phyloP scores from a whole-genome alignment of 176 grass and related monocot species.

The Carex scoparia region DNA sequence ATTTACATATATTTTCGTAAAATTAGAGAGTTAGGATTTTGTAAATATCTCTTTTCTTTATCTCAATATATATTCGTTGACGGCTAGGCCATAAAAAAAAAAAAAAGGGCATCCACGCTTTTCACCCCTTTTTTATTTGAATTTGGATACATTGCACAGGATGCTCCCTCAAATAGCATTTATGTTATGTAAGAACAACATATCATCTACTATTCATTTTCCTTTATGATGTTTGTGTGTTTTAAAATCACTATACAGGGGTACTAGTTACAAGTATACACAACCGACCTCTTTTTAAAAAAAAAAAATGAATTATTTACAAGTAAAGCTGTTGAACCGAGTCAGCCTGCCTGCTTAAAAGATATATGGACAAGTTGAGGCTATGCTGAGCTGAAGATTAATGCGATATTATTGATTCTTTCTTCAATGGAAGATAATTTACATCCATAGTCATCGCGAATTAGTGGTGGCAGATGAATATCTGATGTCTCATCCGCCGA shows the following conservation, averaged over 20 bases:
- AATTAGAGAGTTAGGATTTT: no score
- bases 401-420: slow-evolving; percentile 38
- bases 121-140: no score
- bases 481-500: slow-evolving; percentile 77
- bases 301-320: not conserved
- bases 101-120: no score
- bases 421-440: slow-evolving; percentile 72
- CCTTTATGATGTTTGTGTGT: not conserved
- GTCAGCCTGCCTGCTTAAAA: not conserved
- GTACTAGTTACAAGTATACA: not conserved
- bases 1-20: no score
- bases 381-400: not conserved
- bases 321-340: not conserved
- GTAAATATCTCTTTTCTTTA: no score
- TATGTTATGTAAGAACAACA: no score
- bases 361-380: not conserved
- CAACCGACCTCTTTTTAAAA: not conserved
- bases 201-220: not conserved
- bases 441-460: slow-evolving; percentile 69
- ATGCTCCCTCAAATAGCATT: no score
- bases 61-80: no score
- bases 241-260: not conserved
- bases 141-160: no score
- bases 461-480: slow-evolving; percentile 58
- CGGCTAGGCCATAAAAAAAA: no score